A percentile compares a stretch with the other conserved stretches of the same genome.
phyloP scores from a whole-genome alignment of 345 rosid genomes.

The Mallotus nudiflorus region DNA sequence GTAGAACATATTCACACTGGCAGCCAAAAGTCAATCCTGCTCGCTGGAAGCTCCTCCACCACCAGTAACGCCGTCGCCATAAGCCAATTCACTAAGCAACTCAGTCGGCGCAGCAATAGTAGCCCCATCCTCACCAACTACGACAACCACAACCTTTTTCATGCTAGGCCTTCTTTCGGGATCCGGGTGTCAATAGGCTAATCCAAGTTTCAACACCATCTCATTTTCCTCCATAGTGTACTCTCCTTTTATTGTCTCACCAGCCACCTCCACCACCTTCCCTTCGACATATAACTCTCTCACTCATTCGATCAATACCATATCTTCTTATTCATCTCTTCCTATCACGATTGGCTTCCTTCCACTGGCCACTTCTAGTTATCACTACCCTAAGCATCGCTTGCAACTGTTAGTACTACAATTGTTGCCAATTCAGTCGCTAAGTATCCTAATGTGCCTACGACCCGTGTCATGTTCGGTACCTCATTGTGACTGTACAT shows the following conservation, averaged over 20 bases:
- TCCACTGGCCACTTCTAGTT: conserved; percentile 76
- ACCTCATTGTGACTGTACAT: conserved; percentile 71
- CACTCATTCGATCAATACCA: conserved; percentile 68
- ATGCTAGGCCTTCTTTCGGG: conserved; percentile 60
- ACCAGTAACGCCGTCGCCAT: conserved; percentile 25
- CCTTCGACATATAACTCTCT: conserved; percentile 58
- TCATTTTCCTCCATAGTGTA: conserved; percentile 57
- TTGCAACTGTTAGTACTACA: conserved; percentile 57
- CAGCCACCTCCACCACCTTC: conserved; percentile 56
- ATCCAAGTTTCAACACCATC: conserved; percentile 67
- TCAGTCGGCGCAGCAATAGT: conserved; percentile 38
- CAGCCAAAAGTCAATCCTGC: background rate
- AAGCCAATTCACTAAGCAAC: conserved; percentile 37
- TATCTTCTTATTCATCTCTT: conserved; percentile 48
- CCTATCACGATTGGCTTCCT: conserved; percentile 62
- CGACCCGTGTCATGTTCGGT: conserved; percentile 79
- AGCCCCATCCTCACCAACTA: conserved; percentile 45
- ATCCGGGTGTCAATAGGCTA: conserved; percentile 87
- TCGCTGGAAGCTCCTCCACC: background rate
- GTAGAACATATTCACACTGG: conserved; percentile 19
- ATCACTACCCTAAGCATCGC: conserved; percentile 90
- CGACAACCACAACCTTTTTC: conserved; percentile 64
- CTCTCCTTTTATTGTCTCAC: conserved; percentile 47
- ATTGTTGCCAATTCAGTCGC: conserved; percentile 76
- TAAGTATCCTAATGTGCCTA: conserved; percentile 82